Evolutionary conservation across 2,329 filamentous ascomycete genomes (phyloP).

Genomic region (Pseudocercospora crystallina): DNA sequence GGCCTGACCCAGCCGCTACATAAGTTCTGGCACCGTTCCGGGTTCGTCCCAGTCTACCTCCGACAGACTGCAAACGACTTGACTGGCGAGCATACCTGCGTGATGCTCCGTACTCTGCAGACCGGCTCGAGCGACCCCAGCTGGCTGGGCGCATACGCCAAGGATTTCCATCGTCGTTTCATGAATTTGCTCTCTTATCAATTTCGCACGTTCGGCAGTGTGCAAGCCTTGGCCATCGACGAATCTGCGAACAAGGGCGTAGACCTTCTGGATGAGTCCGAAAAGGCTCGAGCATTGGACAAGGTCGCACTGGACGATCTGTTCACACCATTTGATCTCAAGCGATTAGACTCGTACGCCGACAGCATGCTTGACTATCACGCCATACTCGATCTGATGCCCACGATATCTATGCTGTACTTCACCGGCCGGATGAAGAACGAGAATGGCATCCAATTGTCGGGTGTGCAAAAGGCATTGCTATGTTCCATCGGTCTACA

Average conservation of each 20-base stretch:
- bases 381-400: conserved; percentile 90
- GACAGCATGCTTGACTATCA: conserved; percentile 98
- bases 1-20: conserved; percentile 84
- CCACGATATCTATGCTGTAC: conserved; percentile 76
- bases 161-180: conserved; percentile 95
- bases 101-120: conserved; percentile 84
- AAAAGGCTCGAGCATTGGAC: conserved; percentile 57
- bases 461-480: conserved; percentile 80
- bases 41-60: conserved; percentile 87
- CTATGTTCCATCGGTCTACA: conserved; percentile 90
- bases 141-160: conserved; percentile 88
- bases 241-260: conserved; percentile 77
- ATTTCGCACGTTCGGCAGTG: conserved; percentile 77
- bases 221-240: conserved; percentile 81
- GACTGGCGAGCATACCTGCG: conserved; percentile 95
- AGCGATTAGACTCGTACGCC: conserved; percentile 90
- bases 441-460: conserved; percentile 60
- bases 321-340: conserved; percentile 89
- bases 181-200: conserved; percentile 85
- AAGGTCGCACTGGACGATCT: conserved; percentile 74
- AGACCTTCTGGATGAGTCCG: conserved; percentile 56
- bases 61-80: conserved; percentile 94
- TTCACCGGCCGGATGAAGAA: conserved; percentile 70
- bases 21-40: conserved; percentile 92
- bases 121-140: conserved; percentile 61